Conservation (phyloP, 192 early-diverging fungal species). For the Podila horticola region DNA sequence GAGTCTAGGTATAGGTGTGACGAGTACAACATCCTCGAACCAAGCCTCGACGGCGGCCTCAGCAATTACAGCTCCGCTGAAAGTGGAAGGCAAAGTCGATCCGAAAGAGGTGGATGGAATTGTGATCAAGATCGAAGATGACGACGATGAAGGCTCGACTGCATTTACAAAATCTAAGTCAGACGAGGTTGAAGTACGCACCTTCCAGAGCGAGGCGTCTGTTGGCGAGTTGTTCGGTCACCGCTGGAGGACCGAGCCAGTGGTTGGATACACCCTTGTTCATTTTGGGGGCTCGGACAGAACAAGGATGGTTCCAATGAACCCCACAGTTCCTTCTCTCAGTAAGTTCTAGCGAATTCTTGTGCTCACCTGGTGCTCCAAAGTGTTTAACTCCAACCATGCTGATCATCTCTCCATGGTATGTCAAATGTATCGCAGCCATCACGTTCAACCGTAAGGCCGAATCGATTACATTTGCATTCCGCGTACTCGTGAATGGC, state of each 20-base stretch:
- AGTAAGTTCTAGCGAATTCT: constrained; percentile 18
- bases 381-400: background rate
- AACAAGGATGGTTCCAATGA: constrained; percentile 50
- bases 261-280: constrained; percentile 44
- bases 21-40: background rate
- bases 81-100: background rate
- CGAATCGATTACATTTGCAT: constrained; percentile 37
- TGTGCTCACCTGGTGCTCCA: background rate
- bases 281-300: constrained; percentile 47
- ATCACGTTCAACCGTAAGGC: constrained; percentile 18
- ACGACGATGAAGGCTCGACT: constrained; percentile 5
- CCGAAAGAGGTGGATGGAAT: constrained; percentile 15
- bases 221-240: constrained; percentile 49
- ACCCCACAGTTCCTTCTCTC: constrained; percentile 44
- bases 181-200: constrained; percentile 19
- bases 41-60: background rate
- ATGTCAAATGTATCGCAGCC: constrained; percentile 7
- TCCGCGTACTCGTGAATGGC: constrained; percentile 41
- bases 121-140: constrained; percentile 46
- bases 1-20: background rate
- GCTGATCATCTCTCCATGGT: background rate
- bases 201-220: constrained; percentile 44
- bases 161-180: constrained; percentile 2
- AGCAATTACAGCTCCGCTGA: background rate
- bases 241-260: constrained; percentile 47